phyloP scores from a whole-genome alignment of 805 yeast genomes.

The Henningerozyma blattae region DNA sequence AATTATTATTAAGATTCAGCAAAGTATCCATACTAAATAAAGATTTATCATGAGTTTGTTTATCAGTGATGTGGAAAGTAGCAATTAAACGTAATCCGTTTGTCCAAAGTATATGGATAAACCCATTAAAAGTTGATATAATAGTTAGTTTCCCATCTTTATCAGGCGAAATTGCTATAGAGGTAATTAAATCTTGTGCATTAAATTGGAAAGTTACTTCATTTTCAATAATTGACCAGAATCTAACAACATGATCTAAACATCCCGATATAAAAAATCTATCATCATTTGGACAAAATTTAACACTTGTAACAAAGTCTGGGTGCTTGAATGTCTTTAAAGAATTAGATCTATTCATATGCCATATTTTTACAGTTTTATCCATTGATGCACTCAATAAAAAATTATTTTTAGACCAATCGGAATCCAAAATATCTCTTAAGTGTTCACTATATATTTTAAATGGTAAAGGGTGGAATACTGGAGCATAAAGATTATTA shows the following conservation, averaged over 20 bases:
- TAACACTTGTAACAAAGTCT: conserved; percentile 74
- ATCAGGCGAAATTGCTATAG: conserved; percentile 59
- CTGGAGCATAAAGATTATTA: conserved; percentile 46
- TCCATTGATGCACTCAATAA: conserved; percentile 76
- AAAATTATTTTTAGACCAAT: conserved; percentile 85
- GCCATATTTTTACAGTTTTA: conserved; percentile 75
- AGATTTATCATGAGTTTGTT: conserved; percentile 13
- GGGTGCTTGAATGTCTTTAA: conserved; percentile 55
- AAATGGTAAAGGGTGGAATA: conserved; percentile 58
- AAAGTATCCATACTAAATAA: not conserved
- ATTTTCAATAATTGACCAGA: conserved; percentile 80
- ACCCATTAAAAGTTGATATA: conserved; percentile 75
- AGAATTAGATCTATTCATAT: conserved; percentile 52
- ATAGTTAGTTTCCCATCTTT: conserved; percentile 46
- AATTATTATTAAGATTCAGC: no score
- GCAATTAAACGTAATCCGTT: conserved; percentile 41
- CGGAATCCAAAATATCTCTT: conserved; percentile 58
- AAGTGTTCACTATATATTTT: conserved; percentile 55
- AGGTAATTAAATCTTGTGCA: conserved; percentile 58
- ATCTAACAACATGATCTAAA: conserved; percentile 56
- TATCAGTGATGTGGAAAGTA: conserved; percentile 36
- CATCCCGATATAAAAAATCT: conserved; percentile 78
- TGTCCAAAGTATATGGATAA: conserved; percentile 47
- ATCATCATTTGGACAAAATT: conserved; percentile 78
- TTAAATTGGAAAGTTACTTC: conserved; percentile 49